A percentile compares a stretch with the other conserved stretches of the same genome.
phyloP scores from a whole-genome alignment of 2,329 filamentous ascomycete species.

The Raffaelea ambrosiae region DNA sequence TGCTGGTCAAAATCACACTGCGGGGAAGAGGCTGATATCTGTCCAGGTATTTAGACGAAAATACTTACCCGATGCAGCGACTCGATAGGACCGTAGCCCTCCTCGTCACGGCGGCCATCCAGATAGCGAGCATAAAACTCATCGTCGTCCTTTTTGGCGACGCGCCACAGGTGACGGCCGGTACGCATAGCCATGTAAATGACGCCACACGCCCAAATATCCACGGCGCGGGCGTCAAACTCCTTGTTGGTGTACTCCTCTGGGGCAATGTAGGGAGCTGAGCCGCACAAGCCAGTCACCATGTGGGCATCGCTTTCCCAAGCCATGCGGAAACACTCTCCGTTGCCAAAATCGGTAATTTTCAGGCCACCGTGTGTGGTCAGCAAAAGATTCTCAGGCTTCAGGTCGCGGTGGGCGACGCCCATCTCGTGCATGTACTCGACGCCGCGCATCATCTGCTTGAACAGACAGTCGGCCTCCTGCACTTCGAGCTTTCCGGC shows the following conservation, averaged over 20 bases:
- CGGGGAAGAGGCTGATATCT: not conserved
- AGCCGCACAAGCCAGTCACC: conserved; percentile 94
- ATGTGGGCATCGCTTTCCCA: conserved; percentile 99
- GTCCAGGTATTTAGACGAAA: not conserved
- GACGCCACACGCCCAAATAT: conserved; percentile 96
- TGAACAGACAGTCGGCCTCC: conserved; percentile 97
- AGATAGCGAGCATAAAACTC: conserved; percentile 96
- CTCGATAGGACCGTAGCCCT: conserved; percentile 94
- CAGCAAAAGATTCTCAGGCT: conserved; percentile 90
- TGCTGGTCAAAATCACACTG: conserved; percentile 1
- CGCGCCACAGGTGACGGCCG: conserved; percentile 87
- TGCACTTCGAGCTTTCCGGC: conserved; percentile 84
- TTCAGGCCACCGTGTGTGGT: conserved; percentile 90
- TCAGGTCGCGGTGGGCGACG: conserved; percentile 91
- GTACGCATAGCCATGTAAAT: conserved; percentile 99
- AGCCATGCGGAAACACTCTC: conserved; percentile 98
- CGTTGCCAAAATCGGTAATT: conserved; percentile 97
- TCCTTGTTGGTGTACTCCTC: conserved; percentile 94
- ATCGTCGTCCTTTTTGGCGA: conserved; percentile 95
- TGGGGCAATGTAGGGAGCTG: conserved; percentile 92
- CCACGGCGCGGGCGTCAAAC: conserved; percentile 94
- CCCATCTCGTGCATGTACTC: conserved; percentile 99
- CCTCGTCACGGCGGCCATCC: conserved; percentile 84
- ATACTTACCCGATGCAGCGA: conserved; percentile 78
- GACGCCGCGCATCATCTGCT: conserved; percentile 97